Evolutionary conservation across 352 stramenopile species (phyloP), one percentile per base, ranked within the genome.

Genomic region (Pythium periplocum): DNA sequence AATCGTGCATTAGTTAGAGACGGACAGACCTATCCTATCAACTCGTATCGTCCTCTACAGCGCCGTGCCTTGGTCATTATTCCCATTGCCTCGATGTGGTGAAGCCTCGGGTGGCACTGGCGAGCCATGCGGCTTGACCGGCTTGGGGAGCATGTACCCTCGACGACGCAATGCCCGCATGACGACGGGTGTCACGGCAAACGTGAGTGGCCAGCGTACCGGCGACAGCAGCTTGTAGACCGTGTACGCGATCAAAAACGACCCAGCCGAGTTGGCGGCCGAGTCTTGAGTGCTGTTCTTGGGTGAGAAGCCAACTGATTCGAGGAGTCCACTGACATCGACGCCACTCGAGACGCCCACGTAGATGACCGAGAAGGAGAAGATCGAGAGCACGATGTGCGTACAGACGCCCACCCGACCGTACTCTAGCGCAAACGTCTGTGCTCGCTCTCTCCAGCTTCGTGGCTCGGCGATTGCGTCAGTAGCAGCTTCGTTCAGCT

Each of bases 391-490:
- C 62, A 87, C 75, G 38, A 86, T 66, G 58, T 94, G 81, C 50
- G 83, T 92, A 47, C 68, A 73, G 35, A 94, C 69, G 30, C 83
- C 83, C 5, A 94, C 82, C 37, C 68, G 78, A 9, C 83, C 83
- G 55, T 94, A 94, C 62, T 90, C 81, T 50, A 87, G 69, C 11
- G 78, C 80, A 56, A 94, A 94, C 32, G 70, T 85, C 67, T 94
- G 90, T 53, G 76, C 79, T 41, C 80, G 77, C 52, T 87, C 68
- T 39, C 66, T 67, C 78, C 79, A 91, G 39, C 78, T 79, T 12
- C 64, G 69, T 49, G 41, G 48, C 10, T 55, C 59, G 4, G 26
- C 48, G 1, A 55, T 35, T 31, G 37, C 4, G 36, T 61, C 45
- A 2, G 51, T 60, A 11, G 17, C 12, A 1, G 37, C 34, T 6